Base-by-base conservation (phyloP, 1,284 basidiomycete genomes). In the Ustilago nuda region DNA sequence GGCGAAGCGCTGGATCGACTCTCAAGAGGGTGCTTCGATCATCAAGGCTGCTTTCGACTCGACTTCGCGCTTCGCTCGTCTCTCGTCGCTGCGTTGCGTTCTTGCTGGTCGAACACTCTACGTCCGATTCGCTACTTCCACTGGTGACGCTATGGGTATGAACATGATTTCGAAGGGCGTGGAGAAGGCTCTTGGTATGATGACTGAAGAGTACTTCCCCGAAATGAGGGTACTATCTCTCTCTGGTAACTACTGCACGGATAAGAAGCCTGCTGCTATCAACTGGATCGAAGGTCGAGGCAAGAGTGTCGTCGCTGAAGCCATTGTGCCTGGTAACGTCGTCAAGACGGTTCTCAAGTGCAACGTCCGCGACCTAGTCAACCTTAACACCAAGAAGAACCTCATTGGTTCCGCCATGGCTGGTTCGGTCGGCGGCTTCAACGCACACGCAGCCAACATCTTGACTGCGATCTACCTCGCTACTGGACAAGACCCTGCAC, bases 101-200 rank as follows among this genome's bases (percentile, higher is more conserved):
- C 62, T 85, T 39, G 84, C 84, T 2, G 84, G 84, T 11, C 78
- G 84, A 55, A 98, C 95, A 43, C 88, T 99, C 45, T 99, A 92
- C 86, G 92, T 98, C n/a, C 91, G 97, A 55, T 98, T 99, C 84
- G 93, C 93, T 54, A 98, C 95, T 1, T 66, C 92, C 89, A 99
- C 97, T 0, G 97, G 97, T 63, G 97, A 99, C 85, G 97, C 96
- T 35, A 99, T 99, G 96, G 96, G 96, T 37, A 99, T 99, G 97
- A 99, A 99, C 89, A 99, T 99, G 96, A 87, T 87, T 56, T 87
- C 86, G 4, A 87, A 87, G 76, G 79, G 77, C 19, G 71, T 80
- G 6, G 97, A 99, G 88, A 94, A 94, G 87, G 94, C 95, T 23
- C 90, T 99, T 19, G 93, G 92, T 82, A 89, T 89, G 37, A 90